A percentile compares a stretch with the other conserved stretches of the same genome.
Conservation (phyloP, 2,329 filamentous ascomycete species). For the Arachnomyces sp. region DNA sequence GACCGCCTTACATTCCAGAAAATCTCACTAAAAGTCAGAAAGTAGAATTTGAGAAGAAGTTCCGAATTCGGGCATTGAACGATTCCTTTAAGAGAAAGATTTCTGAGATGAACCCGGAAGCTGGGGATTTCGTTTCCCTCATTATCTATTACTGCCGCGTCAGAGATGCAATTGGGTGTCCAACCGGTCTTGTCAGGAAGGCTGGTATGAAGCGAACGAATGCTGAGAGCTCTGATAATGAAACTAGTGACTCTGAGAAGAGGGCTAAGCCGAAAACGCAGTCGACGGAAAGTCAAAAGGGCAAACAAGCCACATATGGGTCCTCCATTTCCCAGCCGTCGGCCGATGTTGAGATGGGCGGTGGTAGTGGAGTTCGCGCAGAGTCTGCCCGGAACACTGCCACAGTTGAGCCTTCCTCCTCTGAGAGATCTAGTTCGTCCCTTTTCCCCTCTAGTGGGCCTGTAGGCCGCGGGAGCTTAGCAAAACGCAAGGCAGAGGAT, state of each 20-base stretch:
- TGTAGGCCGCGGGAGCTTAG: neutral
- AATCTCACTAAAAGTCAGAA: constrained; percentile 47
- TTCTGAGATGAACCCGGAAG: constrained; percentile 15
- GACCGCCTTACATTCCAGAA: constrained; percentile 7
- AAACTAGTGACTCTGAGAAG: constrained; percentile 7
- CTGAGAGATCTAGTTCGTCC: no score
- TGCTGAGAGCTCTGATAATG: constrained; percentile 14
- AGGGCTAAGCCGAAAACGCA: neutral
- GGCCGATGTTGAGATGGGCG: no score
- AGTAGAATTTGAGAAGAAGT: constrained; percentile 40
- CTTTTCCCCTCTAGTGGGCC: no score
- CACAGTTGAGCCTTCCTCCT: no score
- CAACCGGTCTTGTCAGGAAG: constrained; percentile 15
- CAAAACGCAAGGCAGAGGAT: constrained; percentile 10
- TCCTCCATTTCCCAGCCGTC: no score
- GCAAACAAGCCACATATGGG: no score
- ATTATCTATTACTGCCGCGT: constrained; percentile 22
- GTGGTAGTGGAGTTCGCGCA: no score
- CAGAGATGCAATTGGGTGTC: constrained; percentile 21
- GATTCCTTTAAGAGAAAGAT: constrained; percentile 35
- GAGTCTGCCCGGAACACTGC: no score
- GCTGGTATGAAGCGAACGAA: constrained; percentile 19
- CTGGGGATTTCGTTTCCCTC: constrained; percentile 21
- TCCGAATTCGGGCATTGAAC: constrained; percentile 22
- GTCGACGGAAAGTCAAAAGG: no score